These are phyloP conservation scores for Backusella sp. DNA, from an alignment of 192 early-diverging fungal species.

Conservation along the genomic window DNA sequence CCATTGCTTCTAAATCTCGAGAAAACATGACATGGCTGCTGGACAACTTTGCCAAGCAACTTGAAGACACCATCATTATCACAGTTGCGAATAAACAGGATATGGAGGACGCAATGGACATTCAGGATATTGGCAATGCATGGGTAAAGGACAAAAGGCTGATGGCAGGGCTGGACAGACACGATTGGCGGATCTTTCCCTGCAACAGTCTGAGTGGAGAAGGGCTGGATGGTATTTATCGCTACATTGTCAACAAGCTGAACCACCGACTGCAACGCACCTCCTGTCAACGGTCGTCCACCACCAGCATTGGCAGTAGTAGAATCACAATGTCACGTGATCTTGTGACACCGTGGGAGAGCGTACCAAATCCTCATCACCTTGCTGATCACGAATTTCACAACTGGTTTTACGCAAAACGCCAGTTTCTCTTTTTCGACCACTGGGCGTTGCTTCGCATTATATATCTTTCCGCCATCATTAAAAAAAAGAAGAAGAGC, in stretches of 20 bases:
- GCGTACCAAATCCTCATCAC: conserved; percentile 29
- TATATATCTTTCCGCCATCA: conserved; percentile 19
- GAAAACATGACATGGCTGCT: conserved; percentile 32
- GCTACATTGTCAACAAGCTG: conserved; percentile 22
- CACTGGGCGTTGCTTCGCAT: conserved; percentile 24
- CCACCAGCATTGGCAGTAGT: background rate
- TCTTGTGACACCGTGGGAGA: conserved; percentile 30
- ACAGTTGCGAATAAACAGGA: conserved; percentile 33
- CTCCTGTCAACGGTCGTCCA: background rate
- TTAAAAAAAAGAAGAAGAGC: conserved; percentile 5
- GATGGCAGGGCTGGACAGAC: conserved; percentile 11
- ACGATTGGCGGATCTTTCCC: conserved; percentile 34
- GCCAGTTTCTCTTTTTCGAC: conserved; percentile 30
- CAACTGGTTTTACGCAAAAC: conserved; percentile 15
- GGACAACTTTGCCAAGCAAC: conserved; percentile 4
- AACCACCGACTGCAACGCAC: conserved; percentile 1
- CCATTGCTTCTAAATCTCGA: conserved; percentile 14
- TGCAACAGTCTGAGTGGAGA: conserved; percentile 17
- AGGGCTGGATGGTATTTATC: conserved; percentile 19
- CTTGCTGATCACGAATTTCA: conserved; percentile 27
- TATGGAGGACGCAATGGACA: conserved; percentile 14
- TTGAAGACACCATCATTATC: conserved; percentile 25
- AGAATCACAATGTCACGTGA: background rate
- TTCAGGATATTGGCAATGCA: conserved; percentile 26
- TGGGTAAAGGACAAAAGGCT: conserved; percentile 27